A percentile compares a stretch with the other conserved stretches of the same genome.
These are phyloP conservation scores for Tilletiopsis washingtonensis DNA, from an alignment of 1,284 basidiomycete genomes.

Conservation along the genomic window DNA sequence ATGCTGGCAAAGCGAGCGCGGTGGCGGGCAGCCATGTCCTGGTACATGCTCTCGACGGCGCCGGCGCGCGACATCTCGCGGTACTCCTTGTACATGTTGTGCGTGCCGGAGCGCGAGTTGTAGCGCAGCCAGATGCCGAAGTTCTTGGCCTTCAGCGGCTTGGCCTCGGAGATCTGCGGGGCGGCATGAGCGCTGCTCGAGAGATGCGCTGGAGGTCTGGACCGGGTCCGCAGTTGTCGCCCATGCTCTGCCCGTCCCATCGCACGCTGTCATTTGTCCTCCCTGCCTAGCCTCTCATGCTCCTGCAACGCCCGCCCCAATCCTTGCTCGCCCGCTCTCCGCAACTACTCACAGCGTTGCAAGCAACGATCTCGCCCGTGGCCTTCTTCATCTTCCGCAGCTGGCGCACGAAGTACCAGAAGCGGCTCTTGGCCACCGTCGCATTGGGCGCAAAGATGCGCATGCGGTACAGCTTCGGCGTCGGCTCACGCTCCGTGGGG, in stretches of 20 bases:
- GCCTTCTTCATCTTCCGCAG: constrained; percentile 96
- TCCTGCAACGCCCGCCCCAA: background rate
- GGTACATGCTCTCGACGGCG: constrained; percentile 94
- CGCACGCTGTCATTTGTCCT: background rate
- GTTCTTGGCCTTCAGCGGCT: constrained; percentile 97
- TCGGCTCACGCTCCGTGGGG: constrained; percentile 84
- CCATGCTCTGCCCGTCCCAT: background rate
- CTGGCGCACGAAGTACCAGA: constrained; percentile 96
- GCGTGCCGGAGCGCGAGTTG: constrained; percentile 52
- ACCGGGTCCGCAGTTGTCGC: too few relatives aligned
- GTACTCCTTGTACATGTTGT: constrained; percentile 73
- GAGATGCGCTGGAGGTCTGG: too few relatives aligned
- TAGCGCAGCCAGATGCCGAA: constrained; percentile 99
- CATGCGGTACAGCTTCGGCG: constrained; percentile 98
- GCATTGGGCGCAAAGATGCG: constrained; percentile 98
- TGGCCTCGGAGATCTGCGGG: constrained; percentile 63
- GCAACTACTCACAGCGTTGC: constrained; percentile 78
- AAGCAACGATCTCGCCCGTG: constrained; percentile 95
- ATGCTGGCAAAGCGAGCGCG: constrained; percentile 98
- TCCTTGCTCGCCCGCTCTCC: background rate
- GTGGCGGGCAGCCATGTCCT: constrained; percentile 99
- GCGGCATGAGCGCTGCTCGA: too few relatives aligned
- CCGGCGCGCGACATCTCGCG: constrained; percentile 88
- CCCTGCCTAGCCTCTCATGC: background rate
- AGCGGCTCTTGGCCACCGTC: constrained; percentile 94